Evolutionary conservation across 345 rosid species (phyloP).

Genomic region (Pelargonium nanum): DNA sequence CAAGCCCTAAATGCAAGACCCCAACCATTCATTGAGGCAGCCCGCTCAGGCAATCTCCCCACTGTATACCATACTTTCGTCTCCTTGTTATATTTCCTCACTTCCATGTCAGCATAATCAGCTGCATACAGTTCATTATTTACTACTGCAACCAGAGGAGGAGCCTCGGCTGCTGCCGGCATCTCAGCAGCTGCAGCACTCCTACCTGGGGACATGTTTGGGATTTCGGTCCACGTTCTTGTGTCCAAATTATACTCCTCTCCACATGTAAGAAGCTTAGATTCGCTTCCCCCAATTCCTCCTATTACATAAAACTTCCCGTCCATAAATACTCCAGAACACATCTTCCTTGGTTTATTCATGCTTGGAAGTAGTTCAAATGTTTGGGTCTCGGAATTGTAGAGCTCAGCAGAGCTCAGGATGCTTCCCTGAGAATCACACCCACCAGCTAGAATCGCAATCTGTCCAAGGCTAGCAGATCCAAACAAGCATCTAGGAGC

Average conservation of each 20-base stretch:
- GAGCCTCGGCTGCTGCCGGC: conserved; percentile 71
- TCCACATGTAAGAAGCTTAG: conserved; percentile 54
- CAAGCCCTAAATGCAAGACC: conserved; percentile 93
- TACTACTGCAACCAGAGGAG: conserved; percentile 84
- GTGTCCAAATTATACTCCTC: conserved; percentile 74
- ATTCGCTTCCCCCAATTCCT: conserved; percentile 53
- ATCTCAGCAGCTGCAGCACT: conserved; percentile 29
- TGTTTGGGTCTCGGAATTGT: conserved; percentile 68
- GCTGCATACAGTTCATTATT: conserved; percentile 74
- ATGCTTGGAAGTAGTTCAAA: conserved; percentile 63
- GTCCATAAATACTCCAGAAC: conserved; percentile 89
- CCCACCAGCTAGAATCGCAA: conserved; percentile 83
- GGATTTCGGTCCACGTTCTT: conserved; percentile 62
- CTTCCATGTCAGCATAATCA: conserved; percentile 73
- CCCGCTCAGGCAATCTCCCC: conserved; percentile 77
- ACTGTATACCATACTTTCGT: conserved; percentile 46
- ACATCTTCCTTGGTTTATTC: conserved; percentile 82
- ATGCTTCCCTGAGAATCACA: conserved; percentile 53
- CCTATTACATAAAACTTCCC: conserved; percentile 84
- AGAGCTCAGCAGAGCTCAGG: conserved; percentile 68
- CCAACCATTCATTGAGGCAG: conserved; percentile 87
- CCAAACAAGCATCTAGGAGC: conserved; percentile 87
- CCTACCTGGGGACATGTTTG: conserved; percentile 68
- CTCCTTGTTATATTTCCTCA: conserved; percentile 62
- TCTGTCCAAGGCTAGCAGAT: conserved; percentile 84